A percentile compares a stretch with the other conserved stretches of the same genome.
Conservation (phyloP, 2,329 filamentous ascomycete genomes). For the Colletotrichum magnum region DNA sequence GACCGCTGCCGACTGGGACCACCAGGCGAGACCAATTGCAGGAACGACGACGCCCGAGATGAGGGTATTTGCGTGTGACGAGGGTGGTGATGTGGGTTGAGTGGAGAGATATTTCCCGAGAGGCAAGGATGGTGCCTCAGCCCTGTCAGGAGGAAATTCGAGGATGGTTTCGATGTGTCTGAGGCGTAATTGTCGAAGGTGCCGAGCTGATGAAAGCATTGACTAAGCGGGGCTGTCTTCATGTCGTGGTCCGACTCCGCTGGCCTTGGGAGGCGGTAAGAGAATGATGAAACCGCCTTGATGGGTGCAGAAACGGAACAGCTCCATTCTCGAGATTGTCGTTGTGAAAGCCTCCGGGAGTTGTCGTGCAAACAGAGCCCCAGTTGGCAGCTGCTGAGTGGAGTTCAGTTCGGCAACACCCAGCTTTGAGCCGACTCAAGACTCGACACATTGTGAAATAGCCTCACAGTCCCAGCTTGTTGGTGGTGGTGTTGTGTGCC, state of each 20-base stretch:
- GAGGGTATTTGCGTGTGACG: neutral
- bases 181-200: neutral
- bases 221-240: neutral
- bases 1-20: conserved; percentile 21
- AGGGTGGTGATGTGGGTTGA: neutral
- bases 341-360: neutral
- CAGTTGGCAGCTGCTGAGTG: neutral
- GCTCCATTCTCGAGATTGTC: neutral
- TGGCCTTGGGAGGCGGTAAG: neutral
- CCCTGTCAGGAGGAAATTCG: neutral
- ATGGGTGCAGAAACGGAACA: neutral
- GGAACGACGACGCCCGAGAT: neutral
- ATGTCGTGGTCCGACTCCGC: neutral
- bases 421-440: too few species aligned
- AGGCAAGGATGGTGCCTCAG: neutral
- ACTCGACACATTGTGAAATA: too few species aligned
- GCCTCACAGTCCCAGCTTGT: too few species aligned
- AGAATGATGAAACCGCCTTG: conserved; percentile 9
- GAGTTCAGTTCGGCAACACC: neutral
- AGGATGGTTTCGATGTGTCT: neutral
- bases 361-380: neutral
- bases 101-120: neutral
- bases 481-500: too few species aligned
- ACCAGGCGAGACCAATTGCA: neutral
- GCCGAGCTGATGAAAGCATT: neutral